A percentile compares a stretch with the other conserved stretches of the same genome.
Conservation (phyloP, 805 yeast genomes). For the Myxozyma vanderwaltii region DNA sequence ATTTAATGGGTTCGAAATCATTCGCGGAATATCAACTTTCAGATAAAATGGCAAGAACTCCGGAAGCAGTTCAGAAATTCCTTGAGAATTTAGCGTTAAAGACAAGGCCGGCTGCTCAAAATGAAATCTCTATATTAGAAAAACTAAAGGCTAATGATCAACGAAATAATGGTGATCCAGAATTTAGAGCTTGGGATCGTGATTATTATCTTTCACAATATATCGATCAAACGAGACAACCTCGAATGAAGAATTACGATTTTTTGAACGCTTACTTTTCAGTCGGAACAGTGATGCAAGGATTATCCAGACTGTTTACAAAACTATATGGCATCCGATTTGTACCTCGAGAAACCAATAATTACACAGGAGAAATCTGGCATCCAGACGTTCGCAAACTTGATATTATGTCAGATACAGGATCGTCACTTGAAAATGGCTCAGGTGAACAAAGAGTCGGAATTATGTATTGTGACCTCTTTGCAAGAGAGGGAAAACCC, state of each 20-base stretch:
- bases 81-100: slow-evolving; percentile 58
- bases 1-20: slow-evolving; percentile 66
- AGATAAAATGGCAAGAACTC: slow-evolving; percentile 86
- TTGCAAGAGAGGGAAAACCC: slow-evolving; percentile 73
- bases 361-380: slow-evolving; percentile 79
- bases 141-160: slow-evolving; percentile 38
- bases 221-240: slow-evolving; percentile 38
- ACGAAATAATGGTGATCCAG: slow-evolving; percentile 44
- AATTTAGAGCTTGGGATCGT: slow-evolving; percentile 86
- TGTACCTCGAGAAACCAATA: slow-evolving; percentile 58
- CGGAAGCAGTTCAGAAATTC: slow-evolving; percentile 73
- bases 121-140: slow-evolving; percentile 56
- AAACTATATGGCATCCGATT: slow-evolving; percentile 76
- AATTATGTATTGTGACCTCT: slow-evolving; percentile 81
- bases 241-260: slow-evolving; percentile 47
- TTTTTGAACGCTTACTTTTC: slow-evolving; percentile 71
- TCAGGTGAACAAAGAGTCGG: slow-evolving; percentile 55
- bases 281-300: slow-evolving; percentile 81
- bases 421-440: slow-evolving; percentile 43
- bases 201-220: slow-evolving; percentile 57
- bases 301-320: slow-evolving; percentile 70
- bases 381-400: slow-evolving; percentile 79
- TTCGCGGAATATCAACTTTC: slow-evolving; percentile 79
- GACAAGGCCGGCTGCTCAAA: slow-evolving; percentile 55
- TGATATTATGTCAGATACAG: slow-evolving; percentile 66